phyloP scores from a whole-genome alignment of 148 eudicot species.

The Vaccinium macrocarpon region DNA sequence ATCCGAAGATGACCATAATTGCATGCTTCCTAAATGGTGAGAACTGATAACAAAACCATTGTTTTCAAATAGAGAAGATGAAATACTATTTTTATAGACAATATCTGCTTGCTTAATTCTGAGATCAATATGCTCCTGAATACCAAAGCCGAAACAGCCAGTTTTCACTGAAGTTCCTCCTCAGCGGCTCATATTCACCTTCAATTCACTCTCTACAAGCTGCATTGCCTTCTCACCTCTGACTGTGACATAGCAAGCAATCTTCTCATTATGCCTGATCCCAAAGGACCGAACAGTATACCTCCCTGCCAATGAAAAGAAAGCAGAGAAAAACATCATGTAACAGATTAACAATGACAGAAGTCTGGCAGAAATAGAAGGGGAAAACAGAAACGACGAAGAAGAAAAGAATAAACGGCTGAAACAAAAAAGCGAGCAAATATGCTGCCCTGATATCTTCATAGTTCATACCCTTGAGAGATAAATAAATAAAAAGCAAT shows the following conservation, averaged over 20 bases:
- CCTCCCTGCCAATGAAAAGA: conserved; percentile 40
- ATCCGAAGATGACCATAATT: not conserved
- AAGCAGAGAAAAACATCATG: not conserved
- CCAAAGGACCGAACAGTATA: conserved; percentile 81
- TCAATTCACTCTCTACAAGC: conserved; percentile 75
- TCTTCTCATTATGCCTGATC: conserved; percentile 85
- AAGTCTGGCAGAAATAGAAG: not conserved
- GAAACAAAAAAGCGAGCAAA: not conserved
- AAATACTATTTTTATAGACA: too few species aligned
- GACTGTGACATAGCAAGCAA: conserved; percentile 81
- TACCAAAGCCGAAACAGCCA: conserved; percentile 82
- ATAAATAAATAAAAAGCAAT: not conserved
- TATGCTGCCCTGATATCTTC: not conserved
- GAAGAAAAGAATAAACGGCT: not conserved
- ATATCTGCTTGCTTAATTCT: conserved; percentile 53
- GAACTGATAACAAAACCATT: not conserved
- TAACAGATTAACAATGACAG: not conserved
- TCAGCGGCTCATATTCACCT: conserved; percentile 70
- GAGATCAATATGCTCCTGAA: conserved; percentile 83
- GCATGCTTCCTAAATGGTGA: not conserved
- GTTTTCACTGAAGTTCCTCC: conserved; percentile 85
- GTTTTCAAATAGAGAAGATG: not conserved
- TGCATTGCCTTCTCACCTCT: conserved; percentile 93
- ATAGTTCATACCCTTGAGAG: not conserved
- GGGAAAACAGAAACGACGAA: not conserved